phyloP scores from a whole-genome alignment of 371 early-diverging fungal species.

The Thermomucor indicae-seudaticae region DNA sequence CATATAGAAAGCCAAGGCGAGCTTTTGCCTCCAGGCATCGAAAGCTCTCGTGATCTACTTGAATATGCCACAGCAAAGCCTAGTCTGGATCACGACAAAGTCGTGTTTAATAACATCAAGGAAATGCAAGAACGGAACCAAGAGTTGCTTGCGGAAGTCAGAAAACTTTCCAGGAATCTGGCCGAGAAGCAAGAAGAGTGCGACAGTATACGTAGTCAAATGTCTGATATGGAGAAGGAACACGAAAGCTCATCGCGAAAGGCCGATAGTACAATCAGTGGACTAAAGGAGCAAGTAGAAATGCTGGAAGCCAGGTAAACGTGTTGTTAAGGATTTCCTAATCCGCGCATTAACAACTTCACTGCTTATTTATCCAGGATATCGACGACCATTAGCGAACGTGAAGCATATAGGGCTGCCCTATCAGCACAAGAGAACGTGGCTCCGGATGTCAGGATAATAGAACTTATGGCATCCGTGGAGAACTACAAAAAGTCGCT shows the following conservation, averaged over 20 bases:
- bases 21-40: constrained; percentile 6
- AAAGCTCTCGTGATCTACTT: constrained; percentile 8
- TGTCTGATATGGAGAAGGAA: no score
- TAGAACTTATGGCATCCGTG: neutral
- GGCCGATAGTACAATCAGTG: neutral
- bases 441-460: neutral
- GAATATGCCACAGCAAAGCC: constrained; percentile 4
- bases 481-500: neutral
- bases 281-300: neutral
- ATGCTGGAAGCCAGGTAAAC: neutral
- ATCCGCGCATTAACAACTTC: neutral
- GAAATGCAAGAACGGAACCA: constrained; percentile 18
- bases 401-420: neutral
- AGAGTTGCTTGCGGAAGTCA: constrained; percentile 8
- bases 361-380: no score
- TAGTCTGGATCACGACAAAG: constrained; percentile 8
- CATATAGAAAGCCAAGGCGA: constrained; percentile 11
- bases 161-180: constrained; percentile 2
- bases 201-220: neutral
- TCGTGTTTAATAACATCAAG: constrained; percentile 16
- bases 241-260: no score
- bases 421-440: neutral
- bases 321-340: no score
- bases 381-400: neutral
- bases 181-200: neutral